phyloP scores from a whole-genome alignment of 345 rosid species.

The Eucalyptus pauciflora region DNA sequence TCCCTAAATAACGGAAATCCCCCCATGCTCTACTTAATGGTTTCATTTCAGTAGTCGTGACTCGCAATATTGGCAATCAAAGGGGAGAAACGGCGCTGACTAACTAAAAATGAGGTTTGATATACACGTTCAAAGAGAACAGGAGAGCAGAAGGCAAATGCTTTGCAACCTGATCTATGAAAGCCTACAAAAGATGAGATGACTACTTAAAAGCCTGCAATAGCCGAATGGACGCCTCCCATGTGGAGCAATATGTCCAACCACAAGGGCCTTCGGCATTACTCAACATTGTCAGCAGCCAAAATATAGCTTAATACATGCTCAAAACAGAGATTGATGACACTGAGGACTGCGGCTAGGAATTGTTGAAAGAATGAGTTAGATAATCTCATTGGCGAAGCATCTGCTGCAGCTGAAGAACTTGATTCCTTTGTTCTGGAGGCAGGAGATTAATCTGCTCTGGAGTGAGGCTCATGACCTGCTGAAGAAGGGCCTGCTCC shows the following conservation, averaged over 20 bases:
- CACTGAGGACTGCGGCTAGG: neutral
- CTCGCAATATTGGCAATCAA: neutral
- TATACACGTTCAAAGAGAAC: neutral
- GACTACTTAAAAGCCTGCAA: neutral
- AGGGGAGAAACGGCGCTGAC: neutral
- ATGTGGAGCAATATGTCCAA: neutral
- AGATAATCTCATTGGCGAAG: slow-evolving; percentile 52
- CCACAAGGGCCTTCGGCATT: neutral
- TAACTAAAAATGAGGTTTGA: neutral
- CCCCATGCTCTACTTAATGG: neutral
- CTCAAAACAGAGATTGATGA: neutral
- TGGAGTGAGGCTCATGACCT: slow-evolving; percentile 95
- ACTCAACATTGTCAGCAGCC: neutral
- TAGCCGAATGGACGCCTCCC: neutral
- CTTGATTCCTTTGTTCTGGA: slow-evolving; percentile 85
- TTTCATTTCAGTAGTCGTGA: neutral
- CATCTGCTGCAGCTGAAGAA: slow-evolving; percentile 91
- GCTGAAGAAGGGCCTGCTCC: slow-evolving; percentile 96
- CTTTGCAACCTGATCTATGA: neutral
- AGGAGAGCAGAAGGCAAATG: neutral
- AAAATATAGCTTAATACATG: neutral
- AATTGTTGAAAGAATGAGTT: neutral
- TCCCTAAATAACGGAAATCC: neutral
- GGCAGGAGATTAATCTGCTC: slow-evolving; percentile 88
- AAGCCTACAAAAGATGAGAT: neutral